Base-by-base conservation (phyloP, 176 grass and related monocot species). In the Secale cereale region DNA sequence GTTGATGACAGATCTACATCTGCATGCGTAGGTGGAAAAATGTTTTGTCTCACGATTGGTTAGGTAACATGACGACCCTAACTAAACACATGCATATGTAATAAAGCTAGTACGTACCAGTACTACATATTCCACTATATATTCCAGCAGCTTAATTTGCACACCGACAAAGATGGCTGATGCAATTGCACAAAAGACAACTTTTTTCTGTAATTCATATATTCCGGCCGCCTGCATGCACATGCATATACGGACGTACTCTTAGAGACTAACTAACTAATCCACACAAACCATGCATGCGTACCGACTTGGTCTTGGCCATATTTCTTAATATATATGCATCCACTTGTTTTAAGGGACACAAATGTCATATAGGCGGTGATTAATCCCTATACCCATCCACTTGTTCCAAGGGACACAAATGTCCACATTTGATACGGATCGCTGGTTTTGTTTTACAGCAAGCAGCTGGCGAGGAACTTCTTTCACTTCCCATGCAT, bases 311-410 rank as follows among this genome's bases (percentile, higher is more conserved):
- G 26, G 26, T 26, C 6, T 74, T 46, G 40, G 70, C 40, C 39
- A 46, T 28, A 43, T 64, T 32, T 1, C 3, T 35, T 10, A 19
- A 35, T 77, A n/a, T n/a, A n/a, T n/a, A 26, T 65, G 26, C 32
- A 4, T 90, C 83, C 88, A 86, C 83, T 65, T 30, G 56, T 41
- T 77, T 82, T 82, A 30, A 3, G 63, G 78, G 22, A 62, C 20
- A 81, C n/a, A n/a, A 70, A 59, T 19, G 33, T 4, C 4, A 35
- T 45, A 13, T 45, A 45, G 41, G 41, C 5, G 15, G 46, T 17
- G 15, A 50, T 50, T 50, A 50, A 50, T 50, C 15, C 15, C 15
- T 50, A 17, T 2, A 50, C 16, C 12, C 41, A 45, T 45, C 41
- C 41, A 45, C 11, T 45, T 45, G 3, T 45, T 45, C 14, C 14